Base-by-base conservation (phyloP, 306 rosid species). In the Cercis canadensis region DNA sequence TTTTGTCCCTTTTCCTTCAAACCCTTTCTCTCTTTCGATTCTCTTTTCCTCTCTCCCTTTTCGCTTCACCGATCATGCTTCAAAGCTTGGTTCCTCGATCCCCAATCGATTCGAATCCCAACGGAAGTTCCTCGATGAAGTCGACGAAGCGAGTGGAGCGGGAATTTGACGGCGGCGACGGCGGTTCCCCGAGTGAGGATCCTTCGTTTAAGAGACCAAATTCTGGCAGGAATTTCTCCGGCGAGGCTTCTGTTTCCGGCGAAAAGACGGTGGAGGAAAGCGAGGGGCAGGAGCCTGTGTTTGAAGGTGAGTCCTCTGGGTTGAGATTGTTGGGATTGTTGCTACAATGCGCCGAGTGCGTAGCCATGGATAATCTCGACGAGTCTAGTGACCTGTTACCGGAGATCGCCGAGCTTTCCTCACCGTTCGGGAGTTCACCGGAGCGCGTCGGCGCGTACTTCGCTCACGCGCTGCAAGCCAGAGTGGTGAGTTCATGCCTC, bases 301-400 rank as follows among this genome's bases (percentile, higher is more conserved):
- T 73, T 1, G 86, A 76, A 39, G 79, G 73, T 0, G 96, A 93
- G 33, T 87, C 97, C 5, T 79, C 75, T 1, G 97, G 99, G 0
- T 65, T 94, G 13, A 83, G 88, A 44, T 86, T 94, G 7, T 69
- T 94, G 0, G 97, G 99, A 0, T 88, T 94, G 1, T 78, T 94
- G 7, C 90, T 94, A 0, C 99, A 91, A 84, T 94, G 99, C 78
- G 99, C 99, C 1, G 99, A 94, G 91, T 83, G 87, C 75, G 90
- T 94, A 0, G 95, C 99, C 45, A 80, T 83, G 86, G 92, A 94
- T 8, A 84, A 84, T 11, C 88, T 94, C 24, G 81, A 87, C 51
- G 82, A 86, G 31, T 97, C 99, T 19, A 78, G 75, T 78, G 92
- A 89, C 72, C 87, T 94, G 6, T 57, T 94, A 0, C 99, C 99